Evolutionary conservation across 2,329 filamentous ascomycete species (phyloP), one percentile per base, ranked within the genome.

Genomic region (Paracoccidioides brasiliensis): DNA sequence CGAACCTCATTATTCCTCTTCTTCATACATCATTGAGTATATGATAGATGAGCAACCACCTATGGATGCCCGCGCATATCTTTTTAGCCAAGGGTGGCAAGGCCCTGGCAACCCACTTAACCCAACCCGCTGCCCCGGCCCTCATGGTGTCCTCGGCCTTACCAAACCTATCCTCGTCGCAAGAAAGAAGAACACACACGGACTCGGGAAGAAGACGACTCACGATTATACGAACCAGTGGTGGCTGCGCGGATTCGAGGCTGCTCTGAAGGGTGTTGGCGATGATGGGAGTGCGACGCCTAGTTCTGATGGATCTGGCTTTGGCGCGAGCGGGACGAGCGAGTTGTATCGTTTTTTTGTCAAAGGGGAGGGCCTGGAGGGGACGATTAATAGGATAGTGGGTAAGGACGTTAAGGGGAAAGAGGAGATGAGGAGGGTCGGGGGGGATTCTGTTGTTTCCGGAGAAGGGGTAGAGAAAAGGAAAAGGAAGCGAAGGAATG

Each of bases 161-260:
- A 82, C 84, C 32, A 87, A 86, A 63, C 91, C 91, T 4, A 79
- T 97, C 33, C 82, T 95, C 41, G 80, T 95, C 56, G 83, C 86
- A 57, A 85, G 87, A 64, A 95, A 95, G 71, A 79, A 84, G 63
- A 86, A 95, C 69, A 74, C 85, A 80, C 78, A 87, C 54, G 91
- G 91, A 30, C 76, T 97, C 4, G 91, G 91, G 55, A 83, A 87
- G 67, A 89, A 88, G 69, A 81, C 81, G 61, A 79, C 79, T 56
- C 70, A 75, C 56, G 76, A 76, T 33, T 76, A 80, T 37, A 77
- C 79, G 56, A 91, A 96, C 67, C 90, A 95, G 69, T 98, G 93
- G 93, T 98, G 93, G 93, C 78, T 95, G 71, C 85, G 88, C 57
- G 93, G 93, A 9, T 96, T 95, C 63, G 91, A 97, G 71, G 84